Evolutionary conservation across 169 alveolate species (phyloP).

Genomic region (Plasmodium gaboni): DNA sequence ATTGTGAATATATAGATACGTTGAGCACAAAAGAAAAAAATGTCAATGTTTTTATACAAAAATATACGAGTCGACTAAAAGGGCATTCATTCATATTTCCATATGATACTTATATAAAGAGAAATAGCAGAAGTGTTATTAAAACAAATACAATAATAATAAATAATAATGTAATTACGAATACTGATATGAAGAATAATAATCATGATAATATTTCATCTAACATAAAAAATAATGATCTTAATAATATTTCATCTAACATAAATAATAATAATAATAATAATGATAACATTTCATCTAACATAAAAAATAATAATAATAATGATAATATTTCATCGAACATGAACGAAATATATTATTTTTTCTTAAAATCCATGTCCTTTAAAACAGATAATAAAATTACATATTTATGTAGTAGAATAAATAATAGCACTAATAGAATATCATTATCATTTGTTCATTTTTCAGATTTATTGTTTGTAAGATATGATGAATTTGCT

Average conservation of each 20-base stretch:
- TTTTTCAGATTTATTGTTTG: constrained; percentile 23
- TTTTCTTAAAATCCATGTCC: neutral
- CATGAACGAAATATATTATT: too few species aligned
- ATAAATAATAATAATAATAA: too few species aligned
- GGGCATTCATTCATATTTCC: neutral
- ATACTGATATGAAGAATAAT: too few species aligned
- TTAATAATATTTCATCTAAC: too few species aligned
- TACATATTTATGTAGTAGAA: constrained; percentile 17
- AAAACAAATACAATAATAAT: too few species aligned
- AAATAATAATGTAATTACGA: too few species aligned
- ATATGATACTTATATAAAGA: neutral
- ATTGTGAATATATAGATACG: constrained; percentile 3
- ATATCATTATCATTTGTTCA: constrained; percentile 10
- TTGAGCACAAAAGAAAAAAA: neutral
- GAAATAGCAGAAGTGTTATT: too few species aligned
- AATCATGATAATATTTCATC: too few species aligned
- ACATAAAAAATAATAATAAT: neutral
- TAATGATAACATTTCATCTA: too few species aligned
- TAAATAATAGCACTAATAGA: neutral
- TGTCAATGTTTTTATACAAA: neutral
- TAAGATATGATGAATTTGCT: constrained; percentile 45
- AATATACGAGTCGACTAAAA: constrained; percentile 11
- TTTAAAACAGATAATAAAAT: constrained; percentile 5
- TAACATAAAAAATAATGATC: too few species aligned
- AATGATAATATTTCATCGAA: too few species aligned